A percentile compares a stretch with the other conserved stretches of the same genome.
Conservation (phyloP, 2,329 filamentous ascomycete genomes). For the Colletotrichum tamarilloi region DNA sequence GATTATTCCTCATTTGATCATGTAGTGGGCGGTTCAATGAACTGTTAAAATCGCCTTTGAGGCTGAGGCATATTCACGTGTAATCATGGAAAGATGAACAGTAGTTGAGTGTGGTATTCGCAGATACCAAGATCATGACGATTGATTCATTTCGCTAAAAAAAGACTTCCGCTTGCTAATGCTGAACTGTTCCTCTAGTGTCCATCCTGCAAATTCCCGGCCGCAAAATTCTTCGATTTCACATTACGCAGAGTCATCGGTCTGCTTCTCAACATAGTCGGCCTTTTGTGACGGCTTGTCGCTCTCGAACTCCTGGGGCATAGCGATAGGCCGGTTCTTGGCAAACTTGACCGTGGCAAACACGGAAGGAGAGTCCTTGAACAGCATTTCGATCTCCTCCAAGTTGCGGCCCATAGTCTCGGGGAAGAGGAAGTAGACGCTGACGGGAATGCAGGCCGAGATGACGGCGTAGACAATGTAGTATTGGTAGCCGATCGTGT, state of each 20-base stretch:
- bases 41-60: background rate
- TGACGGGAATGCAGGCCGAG: conserved; percentile 55
- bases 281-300: conserved; percentile 41
- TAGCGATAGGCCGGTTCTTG: conserved; percentile 46
- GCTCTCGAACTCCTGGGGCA: conserved; percentile 43
- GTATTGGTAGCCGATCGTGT: conserved; percentile 62
- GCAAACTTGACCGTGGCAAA: conserved; percentile 50
- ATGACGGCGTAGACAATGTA: conserved; percentile 62
- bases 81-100: background rate
- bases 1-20: no score
- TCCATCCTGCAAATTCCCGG: background rate
- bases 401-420: conserved; percentile 63
- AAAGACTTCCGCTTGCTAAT: conserved; percentile 32
- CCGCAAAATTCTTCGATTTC: background rate
- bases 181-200: conserved; percentile 1
- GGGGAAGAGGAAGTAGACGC: conserved; percentile 58
- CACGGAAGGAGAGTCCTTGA: conserved; percentile 51
- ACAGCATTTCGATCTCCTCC: conserved; percentile 58
- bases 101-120: background rate
- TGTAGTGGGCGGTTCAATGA: no score
- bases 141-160: background rate
- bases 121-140: background rate
- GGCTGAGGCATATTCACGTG: background rate
- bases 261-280: conserved; percentile 36
- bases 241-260: conserved; percentile 29